Evolutionary conservation across 768 basidiomycete species (phyloP).

Genomic region (Russula vinacea): DNA sequence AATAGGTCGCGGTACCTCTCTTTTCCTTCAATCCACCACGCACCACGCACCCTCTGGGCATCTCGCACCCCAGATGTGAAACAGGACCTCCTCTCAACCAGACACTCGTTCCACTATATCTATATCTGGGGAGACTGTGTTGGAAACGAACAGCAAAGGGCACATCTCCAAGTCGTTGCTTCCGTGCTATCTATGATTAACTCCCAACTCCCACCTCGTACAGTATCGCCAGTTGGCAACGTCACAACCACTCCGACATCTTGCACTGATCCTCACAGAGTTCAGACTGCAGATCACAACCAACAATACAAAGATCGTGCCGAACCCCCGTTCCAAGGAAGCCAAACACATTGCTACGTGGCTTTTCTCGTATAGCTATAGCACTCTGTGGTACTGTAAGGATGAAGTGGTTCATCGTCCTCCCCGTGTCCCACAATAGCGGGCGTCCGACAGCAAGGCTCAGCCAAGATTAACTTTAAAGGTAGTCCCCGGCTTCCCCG

Average conservation of each 20-base stretch:
- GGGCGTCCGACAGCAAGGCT: constrained; percentile 19
- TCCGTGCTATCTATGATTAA: neutral
- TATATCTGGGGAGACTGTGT: neutral
- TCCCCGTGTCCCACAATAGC: neutral
- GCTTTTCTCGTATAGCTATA: constrained; percentile 5
- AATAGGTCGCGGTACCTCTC: neutral
- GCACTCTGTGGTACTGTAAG: neutral
- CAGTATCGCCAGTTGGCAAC: neutral
- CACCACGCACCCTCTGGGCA: neutral
- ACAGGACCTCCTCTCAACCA: neutral
- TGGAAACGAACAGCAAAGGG: neutral
- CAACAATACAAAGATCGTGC: neutral
- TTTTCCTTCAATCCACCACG: neutral
- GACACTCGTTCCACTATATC: neutral
- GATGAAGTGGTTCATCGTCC: neutral
- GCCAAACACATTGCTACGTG: neutral
- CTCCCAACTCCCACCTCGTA: neutral
- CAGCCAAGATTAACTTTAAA: constrained; percentile 24
- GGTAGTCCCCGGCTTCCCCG: constrained; percentile 19
- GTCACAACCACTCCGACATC: neutral
- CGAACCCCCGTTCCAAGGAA: neutral
- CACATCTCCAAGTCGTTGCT: neutral
- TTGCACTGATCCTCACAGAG: constrained; percentile 6
- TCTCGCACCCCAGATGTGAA: neutral
- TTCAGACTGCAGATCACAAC: neutral